A percentile compares a stretch with the other conserved stretches of the same genome.
phyloP scores from a whole-genome alignment of 768 basidiomycete genomes.

The Coprinellus micaceus region DNA sequence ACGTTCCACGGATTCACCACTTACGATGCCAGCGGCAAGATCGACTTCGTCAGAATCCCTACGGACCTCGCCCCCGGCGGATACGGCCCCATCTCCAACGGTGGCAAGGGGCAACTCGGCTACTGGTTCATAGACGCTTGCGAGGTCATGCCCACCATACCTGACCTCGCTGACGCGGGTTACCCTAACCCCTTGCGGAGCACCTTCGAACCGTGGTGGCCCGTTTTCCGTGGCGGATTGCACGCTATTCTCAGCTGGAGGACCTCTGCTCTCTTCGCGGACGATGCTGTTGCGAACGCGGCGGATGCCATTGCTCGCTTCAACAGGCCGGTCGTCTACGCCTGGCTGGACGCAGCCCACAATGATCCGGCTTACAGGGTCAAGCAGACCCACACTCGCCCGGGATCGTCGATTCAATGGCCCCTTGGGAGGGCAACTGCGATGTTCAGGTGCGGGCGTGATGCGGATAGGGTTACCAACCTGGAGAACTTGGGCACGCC shows the following conservation, averaged over 20 bases:
- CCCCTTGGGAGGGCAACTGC: no score
- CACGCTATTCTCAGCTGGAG: conserved; percentile 8
- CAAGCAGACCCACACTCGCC: not conserved
- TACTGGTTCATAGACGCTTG: conserved; percentile 10
- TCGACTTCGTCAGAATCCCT: conserved; percentile 2
- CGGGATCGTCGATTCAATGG: no score
- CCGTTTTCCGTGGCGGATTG: conserved; percentile 7
- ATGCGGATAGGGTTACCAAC: not conserved
- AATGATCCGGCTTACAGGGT: not conserved
- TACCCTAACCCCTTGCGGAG: not conserved
- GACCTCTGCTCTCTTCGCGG: not conserved
- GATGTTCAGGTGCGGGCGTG: no score
- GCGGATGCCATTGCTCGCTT: not conserved
- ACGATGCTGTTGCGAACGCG: not conserved
- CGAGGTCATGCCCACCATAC: conserved; percentile 3
- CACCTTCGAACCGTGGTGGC: conserved; percentile 3
- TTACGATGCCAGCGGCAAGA: not conserved
- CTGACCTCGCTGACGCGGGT: not conserved
- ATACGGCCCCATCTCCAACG: not conserved
- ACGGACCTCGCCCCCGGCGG: not conserved
- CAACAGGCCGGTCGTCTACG: not conserved
- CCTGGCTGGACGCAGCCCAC: conserved; percentile 2
- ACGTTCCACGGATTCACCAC: conserved; percentile 3
- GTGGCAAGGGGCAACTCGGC: not conserved
- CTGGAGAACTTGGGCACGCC: not conserved